Percentiles rank a stretch among this genome's conserved stretches.
These are phyloP conservation scores for Cyberlindnera subsufficiens DNA, from an alignment of 805 yeast genomes.

Conservation along the genomic window DNA sequence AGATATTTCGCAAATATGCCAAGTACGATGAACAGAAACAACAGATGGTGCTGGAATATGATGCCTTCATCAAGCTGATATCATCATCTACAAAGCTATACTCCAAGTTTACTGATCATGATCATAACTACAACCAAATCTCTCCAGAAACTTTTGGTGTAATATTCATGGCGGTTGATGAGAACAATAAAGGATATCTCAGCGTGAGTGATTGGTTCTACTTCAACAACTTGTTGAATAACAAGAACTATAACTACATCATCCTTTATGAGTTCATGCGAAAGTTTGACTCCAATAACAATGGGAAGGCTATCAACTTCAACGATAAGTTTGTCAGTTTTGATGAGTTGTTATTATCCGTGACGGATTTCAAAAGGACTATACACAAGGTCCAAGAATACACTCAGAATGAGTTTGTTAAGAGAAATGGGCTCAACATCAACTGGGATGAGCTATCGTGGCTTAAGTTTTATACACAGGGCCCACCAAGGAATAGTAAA, in stretches of 20 bases:
- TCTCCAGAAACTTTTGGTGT: slow-evolving; percentile 59
- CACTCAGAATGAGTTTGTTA: slow-evolving; percentile 26
- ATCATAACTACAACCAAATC: slow-evolving; percentile 43
- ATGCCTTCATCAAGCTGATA: slow-evolving; percentile 30
- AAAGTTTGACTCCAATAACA: slow-evolving; percentile 33
- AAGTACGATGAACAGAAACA: slow-evolving; percentile 26
- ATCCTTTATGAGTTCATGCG: slow-evolving; percentile 50
- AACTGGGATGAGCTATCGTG: slow-evolving; percentile 29
- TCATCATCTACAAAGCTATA: slow-evolving; percentile 21
- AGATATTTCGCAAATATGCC: slow-evolving; percentile 39
- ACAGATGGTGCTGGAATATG: slow-evolving; percentile 29
- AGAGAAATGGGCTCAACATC: slow-evolving; percentile 26
- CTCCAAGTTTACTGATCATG: slow-evolving; percentile 15
- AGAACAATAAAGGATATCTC: slow-evolving; percentile 60
- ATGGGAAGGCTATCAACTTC: slow-evolving; percentile 31
- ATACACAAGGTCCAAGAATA: slow-evolving; percentile 27
- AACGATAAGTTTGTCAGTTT: slow-evolving; percentile 32
- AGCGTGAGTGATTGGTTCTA: slow-evolving; percentile 66
- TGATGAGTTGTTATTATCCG: slow-evolving; percentile 28
- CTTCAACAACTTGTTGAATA: slow-evolving; percentile 52
- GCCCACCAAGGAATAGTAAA: slow-evolving; percentile 6
- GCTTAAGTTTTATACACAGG: slow-evolving; percentile 14
- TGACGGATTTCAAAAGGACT: slow-evolving; percentile 26
- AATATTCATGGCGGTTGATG: slow-evolving; percentile 78
- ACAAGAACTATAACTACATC: slow-evolving; percentile 42